Evolutionary conservation across 2,329 filamentous ascomycete genomes (phyloP).

Genomic region (Xylariomycetidae sp.): DNA sequence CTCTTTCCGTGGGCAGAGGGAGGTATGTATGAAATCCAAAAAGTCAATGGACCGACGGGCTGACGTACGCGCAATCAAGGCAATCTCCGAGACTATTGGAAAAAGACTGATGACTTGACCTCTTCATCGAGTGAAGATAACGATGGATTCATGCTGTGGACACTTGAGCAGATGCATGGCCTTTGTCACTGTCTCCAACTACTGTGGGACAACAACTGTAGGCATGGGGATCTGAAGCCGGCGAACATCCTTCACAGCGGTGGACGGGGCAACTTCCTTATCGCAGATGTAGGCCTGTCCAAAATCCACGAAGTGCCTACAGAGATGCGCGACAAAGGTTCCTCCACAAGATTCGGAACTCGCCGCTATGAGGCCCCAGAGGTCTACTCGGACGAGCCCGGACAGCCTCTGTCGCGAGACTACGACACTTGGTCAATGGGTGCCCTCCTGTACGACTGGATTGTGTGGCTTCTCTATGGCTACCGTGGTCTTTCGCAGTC

Average conservation of each 20-base stretch:
- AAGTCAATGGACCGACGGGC: no score
- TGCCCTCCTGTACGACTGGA: slow-evolving; percentile 8
- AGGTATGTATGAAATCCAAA: no score
- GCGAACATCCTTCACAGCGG: slow-evolving; percentile 8
- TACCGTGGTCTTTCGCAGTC: not conserved
- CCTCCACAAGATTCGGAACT: slow-evolving; percentile 3
- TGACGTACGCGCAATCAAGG: not conserved
- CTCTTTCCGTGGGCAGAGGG: slow-evolving; percentile 13
- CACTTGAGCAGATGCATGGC: slow-evolving; percentile 5
- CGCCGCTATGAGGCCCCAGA: slow-evolving; percentile 9
- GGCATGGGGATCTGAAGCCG: slow-evolving; percentile 15
- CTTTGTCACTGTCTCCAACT: slow-evolving; percentile 6
- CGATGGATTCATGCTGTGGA: slow-evolving; percentile 3
- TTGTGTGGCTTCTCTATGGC: slow-evolving; percentile 6
- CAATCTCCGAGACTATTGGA: slow-evolving; percentile 3
- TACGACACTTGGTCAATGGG: slow-evolving; percentile 15
- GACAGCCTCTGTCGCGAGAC: slow-evolving; percentile 4
- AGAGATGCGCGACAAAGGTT: not conserved
- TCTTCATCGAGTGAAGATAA: not conserved
- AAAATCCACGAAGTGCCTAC: slow-evolving; percentile 7
- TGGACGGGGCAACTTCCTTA: slow-evolving; percentile 2
- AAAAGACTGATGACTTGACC: not conserved
- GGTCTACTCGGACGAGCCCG: not conserved
- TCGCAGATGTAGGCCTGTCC: slow-evolving; percentile 13
- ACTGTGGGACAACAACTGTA: slow-evolving; percentile 3